Base-by-base conservation (phyloP, 2,329 filamentous ascomycete species). In the Xylaria polymorpha region DNA sequence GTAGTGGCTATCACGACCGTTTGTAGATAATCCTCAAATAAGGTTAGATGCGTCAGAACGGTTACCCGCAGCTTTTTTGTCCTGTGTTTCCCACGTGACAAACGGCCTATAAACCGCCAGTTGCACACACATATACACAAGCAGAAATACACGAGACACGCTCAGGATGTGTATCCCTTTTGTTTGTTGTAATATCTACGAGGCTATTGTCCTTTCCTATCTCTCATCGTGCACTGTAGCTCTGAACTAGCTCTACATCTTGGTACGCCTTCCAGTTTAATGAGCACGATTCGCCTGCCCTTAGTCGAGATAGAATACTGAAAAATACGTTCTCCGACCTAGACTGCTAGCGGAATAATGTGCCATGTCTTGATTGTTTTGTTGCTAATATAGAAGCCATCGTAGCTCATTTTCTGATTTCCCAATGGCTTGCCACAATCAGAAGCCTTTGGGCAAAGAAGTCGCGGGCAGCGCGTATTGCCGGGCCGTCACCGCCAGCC, bases 1-100 rank as follows among this genome's bases (percentile, higher is more conserved):
- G 57, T 29, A 70, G 66, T 61, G 73, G 68, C 70, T 70, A 77
- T 78, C 76, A 73, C 63, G 59, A 67, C 72, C 77, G 77, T 79
- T 79, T 79, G 77, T 75, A 76, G 69, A 73, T 68, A 72, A 75
- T 77, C 73, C 72, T 80, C 76, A 78, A 77, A 78, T 78, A 79
- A 77, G 77, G 78, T 79, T 81, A 73, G 74, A 76, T 79, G 76
- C 78, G 76, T 77, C 70, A 65, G 43, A 68, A 68, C 80, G 79
- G 80, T 75, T 81, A 79, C 79, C 73, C 77, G 79, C 80, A 81
- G 76, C 69, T 69, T 70, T 68, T 68, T 71, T 74, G 74, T 77
- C 73, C 75, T 76, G 75, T 77, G 78, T 76, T 78, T 80, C 74
- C 79, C 80, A 81, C 80, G 80, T 81, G 79, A 81, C 76, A 78